phyloP scores from a whole-genome alignment of 2,329 filamentous ascomycete genomes.

The Nannizziopsis barbatae region DNA sequence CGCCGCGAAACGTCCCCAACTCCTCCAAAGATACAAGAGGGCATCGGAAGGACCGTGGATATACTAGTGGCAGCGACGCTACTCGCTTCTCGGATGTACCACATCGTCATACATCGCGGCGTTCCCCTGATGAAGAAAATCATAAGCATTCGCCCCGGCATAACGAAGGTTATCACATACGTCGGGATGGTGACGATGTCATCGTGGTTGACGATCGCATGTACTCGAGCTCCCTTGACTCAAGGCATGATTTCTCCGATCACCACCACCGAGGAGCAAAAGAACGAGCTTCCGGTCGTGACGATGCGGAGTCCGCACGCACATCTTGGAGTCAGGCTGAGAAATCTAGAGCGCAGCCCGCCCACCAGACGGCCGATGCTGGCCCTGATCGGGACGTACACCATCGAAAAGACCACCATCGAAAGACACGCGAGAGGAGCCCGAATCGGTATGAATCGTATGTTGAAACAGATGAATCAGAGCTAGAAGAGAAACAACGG shows the following conservation, averaged over 20 bases:
- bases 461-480: slow-evolving; percentile 6
- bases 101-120: slow-evolving; percentile 31
- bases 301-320: slow-evolving; percentile 3
- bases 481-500: background rate
- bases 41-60: slow-evolving; percentile 14
- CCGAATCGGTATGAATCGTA: background rate
- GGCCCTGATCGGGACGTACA: background rate
- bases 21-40: slow-evolving; percentile 31
- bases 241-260: background rate
- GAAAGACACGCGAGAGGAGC: background rate
- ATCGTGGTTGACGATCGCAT: slow-evolving; percentile 9
- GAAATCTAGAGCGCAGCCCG: slow-evolving; percentile 19
- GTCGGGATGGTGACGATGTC: slow-evolving; percentile 6
- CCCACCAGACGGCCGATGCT: background rate
- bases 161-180: slow-evolving; percentile 20
- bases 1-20: slow-evolving; percentile 29
- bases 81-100: slow-evolving; percentile 29
- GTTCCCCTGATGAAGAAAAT: slow-evolving; percentile 38
- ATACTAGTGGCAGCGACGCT: slow-evolving; percentile 15
- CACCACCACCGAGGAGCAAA: background rate
- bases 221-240: slow-evolving; percentile 3
- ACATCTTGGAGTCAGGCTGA: slow-evolving; percentile 26
- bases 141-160: slow-evolving; percentile 36
- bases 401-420: background rate
- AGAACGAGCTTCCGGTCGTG: background rate